Evolutionary conservation across 345 rosid species (phyloP).

Genomic region (Luvunga scandens): DNA sequence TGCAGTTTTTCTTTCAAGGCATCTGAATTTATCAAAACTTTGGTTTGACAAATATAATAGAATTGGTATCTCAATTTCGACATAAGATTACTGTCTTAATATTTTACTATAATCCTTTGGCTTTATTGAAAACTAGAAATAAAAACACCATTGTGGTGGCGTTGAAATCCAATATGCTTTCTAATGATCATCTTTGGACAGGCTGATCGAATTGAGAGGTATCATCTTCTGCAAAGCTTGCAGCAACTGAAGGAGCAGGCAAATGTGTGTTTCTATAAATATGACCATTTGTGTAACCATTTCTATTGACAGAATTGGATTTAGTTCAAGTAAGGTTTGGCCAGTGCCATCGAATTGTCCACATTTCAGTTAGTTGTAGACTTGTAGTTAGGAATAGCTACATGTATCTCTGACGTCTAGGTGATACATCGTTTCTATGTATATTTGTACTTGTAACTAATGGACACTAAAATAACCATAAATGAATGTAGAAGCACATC

Average conservation of each 20-base stretch:
- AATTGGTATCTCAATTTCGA: no score
- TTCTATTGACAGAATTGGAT: not conserved
- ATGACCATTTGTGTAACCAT: not conserved
- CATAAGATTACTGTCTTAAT: no score
- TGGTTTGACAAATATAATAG: no score
- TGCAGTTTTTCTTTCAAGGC: no score
- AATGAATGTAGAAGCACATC: no score
- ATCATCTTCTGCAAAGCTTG: not conserved
- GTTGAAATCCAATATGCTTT: no score
- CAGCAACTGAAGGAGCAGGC: not conserved
- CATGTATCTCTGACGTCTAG: not conserved
- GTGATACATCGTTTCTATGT: not conserved
- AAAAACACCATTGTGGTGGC: no score
- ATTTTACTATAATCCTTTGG: no score
- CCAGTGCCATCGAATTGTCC: not conserved
- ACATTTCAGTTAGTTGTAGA: not conserved
- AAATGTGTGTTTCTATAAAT: not conserved
- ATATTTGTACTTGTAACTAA: conserved; percentile 19
- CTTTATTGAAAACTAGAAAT: no score
- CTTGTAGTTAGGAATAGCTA: not conserved
- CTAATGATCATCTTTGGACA: not conserved
- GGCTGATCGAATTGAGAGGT: not conserved
- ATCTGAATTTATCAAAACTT: not conserved
- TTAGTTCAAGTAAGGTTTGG: conserved; percentile 5
- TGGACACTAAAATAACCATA: no score